Evolutionary conservation across 495 filamentous ascomycete genomes (phyloP).

Genomic region (Physcia stellaris): DNA sequence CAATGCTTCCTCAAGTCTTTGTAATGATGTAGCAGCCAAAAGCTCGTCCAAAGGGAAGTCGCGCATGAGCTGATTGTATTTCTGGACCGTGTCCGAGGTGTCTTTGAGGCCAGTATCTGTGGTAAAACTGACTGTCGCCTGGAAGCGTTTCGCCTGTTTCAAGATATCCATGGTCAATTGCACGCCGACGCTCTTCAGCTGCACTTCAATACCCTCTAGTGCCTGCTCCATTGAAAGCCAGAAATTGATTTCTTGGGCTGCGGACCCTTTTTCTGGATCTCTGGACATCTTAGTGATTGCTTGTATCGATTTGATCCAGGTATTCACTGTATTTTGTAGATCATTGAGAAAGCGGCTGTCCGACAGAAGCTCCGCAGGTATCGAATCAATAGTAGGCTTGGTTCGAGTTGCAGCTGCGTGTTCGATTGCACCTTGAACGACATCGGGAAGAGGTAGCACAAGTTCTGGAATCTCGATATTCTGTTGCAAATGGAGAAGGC

Average conservation of each 20-base stretch:
- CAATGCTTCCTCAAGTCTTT: constrained; percentile 83
- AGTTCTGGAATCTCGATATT: constrained; percentile 95
- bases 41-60: constrained; percentile 95
- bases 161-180: constrained; percentile 85
- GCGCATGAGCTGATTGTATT: constrained; percentile 96
- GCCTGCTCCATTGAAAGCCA: constrained; percentile 93
- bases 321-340: constrained; percentile 82
- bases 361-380: constrained; percentile 54
- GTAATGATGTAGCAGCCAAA: constrained; percentile 75
- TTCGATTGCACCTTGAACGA: constrained; percentile 72
- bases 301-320: constrained; percentile 97
- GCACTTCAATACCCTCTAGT: constrained; percentile 76
- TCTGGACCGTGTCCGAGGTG: constrained; percentile 86
- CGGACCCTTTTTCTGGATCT: constrained; percentile 76
- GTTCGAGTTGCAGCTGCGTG: constrained; percentile 49
- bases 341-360: constrained; percentile 89
- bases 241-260: constrained; percentile 94
- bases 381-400: constrained; percentile 60
- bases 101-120: constrained; percentile 93
- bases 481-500: constrained; percentile 80
- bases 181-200: constrained; percentile 79
- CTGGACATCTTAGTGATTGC: constrained; percentile 89
- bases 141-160: constrained; percentile 88
- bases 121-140: constrained; percentile 89
- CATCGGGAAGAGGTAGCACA: constrained; percentile 68